phyloP scores from a whole-genome alignment of 176 grass and related monocot species.

The Guadua angustifolia region DNA sequence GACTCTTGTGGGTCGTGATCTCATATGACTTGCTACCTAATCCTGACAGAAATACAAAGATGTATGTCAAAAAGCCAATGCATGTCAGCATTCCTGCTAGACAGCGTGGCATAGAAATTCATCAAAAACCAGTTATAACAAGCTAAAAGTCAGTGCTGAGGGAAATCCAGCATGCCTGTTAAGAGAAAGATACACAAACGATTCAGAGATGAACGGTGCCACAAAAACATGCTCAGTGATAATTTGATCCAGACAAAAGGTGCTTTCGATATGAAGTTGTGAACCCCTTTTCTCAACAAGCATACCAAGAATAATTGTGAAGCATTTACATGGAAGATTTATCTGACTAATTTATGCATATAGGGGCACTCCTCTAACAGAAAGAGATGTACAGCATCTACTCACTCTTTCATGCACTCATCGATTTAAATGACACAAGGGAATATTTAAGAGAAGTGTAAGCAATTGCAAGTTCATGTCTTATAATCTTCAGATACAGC shows the following conservation, averaged over 20 bases:
- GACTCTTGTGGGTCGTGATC: constrained; percentile 59
- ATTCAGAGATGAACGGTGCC: not conserved
- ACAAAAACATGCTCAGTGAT: not conserved
- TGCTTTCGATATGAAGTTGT: constrained; percentile 6
- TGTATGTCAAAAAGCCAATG: constrained; percentile 34
- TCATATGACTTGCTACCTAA: constrained; percentile 61
- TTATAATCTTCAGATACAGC: constrained; percentile 18
- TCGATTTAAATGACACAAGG: not conserved
- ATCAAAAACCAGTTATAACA: constrained; percentile 9
- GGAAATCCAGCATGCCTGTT: constrained; percentile 37
- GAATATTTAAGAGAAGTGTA: not conserved
- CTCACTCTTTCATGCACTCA: not conserved
- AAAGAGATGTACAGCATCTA: not conserved
- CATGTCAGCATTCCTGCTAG: constrained; percentile 40
- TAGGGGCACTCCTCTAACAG: not conserved
- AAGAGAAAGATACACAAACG: constrained; percentile 10
- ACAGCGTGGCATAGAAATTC: constrained; percentile 30
- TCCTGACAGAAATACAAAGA: constrained; percentile 52
- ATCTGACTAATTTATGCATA: constrained; percentile 10
- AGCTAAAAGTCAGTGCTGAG: not conserved
- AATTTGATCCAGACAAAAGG: not conserved
- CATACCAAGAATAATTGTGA: constrained; percentile 6
- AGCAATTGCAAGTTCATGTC: not conserved
- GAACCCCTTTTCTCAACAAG: not conserved
- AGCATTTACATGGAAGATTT: constrained; percentile 6